Percentiles rank a stretch among this genome's conserved stretches.
Evolutionary conservation across 106 monocot genomes (phyloP).

Genomic region (Dendrobium catenatum): DNA sequence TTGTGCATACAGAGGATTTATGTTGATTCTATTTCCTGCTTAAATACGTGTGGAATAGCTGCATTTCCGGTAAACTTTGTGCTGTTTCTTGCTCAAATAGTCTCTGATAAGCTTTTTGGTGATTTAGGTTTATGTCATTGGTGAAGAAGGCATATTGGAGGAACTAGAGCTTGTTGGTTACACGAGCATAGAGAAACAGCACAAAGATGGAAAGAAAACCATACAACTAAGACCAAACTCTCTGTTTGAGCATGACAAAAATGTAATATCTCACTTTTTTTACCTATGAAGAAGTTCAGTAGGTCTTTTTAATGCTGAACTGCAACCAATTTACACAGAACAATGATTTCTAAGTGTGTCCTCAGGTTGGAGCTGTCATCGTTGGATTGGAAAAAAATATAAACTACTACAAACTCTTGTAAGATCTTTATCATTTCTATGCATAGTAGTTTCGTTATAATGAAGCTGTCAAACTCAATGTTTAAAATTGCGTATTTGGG

Average conservation of each 20-base stretch:
- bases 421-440: conserved; percentile 10
- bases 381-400: conserved; percentile 81
- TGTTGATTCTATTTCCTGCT: not conserved
- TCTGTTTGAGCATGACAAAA: conserved; percentile 62
- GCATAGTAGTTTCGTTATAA: not conserved
- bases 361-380: conserved; percentile 80
- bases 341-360: not conserved
- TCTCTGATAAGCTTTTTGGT: not conserved
- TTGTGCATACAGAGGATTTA: too few relatives aligned
- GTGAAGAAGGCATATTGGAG: conserved; percentile 91
- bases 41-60: not conserved
- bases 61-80: not conserved
- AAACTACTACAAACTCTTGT: conserved; percentile 88
- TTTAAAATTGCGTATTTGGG: too few relatives aligned
- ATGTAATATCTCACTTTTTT: conserved; percentile 26
- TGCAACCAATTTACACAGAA: not conserved
- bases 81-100: too few relatives aligned
- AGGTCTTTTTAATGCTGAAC: not conserved
- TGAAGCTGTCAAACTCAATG: too few relatives aligned
- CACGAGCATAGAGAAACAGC: not conserved
- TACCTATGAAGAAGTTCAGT: not conserved
- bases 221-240: conserved; percentile 42
- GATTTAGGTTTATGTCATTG: conserved; percentile 86
- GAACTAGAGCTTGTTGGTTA: conserved; percentile 73
- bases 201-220: conserved; percentile 73